Conservation (phyloP, 2,329 filamentous ascomycete species). For the Rhytidhysteron rufulum region DNA sequence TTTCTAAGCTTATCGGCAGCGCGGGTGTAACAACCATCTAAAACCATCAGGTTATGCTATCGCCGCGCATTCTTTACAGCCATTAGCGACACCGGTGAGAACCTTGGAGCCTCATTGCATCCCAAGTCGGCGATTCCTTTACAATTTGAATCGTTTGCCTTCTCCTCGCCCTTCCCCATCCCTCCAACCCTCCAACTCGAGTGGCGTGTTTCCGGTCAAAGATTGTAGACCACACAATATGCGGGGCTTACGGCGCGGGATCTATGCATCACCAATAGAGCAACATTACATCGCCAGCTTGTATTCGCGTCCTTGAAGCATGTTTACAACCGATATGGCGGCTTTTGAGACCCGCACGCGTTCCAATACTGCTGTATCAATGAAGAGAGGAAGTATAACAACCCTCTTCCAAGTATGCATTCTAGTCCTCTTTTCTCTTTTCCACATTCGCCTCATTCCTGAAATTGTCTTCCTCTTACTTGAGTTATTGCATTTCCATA, state of each 20-base stretch:
- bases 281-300: background rate
- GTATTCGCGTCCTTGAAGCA: background rate
- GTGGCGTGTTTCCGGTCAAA: background rate
- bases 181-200: background rate
- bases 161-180: background rate
- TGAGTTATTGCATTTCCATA: too few relatives aligned
- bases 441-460: constrained; percentile 12
- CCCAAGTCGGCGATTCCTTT: background rate
- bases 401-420: too few relatives aligned
- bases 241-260: background rate
- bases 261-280: background rate
- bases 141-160: background rate
- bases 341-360: too few relatives aligned
- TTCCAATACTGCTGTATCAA: too few relatives aligned
- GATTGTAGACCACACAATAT: background rate
- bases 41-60: too few relatives aligned
- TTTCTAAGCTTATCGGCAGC: too few relatives aligned
- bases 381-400: background rate
- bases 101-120: too few relatives aligned
- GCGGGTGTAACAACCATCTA: too few relatives aligned
- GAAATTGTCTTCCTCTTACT: constrained; percentile 7
- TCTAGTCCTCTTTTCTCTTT: constrained; percentile 14
- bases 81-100: too few relatives aligned
- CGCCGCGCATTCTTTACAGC: too few relatives aligned
- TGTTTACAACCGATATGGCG: background rate